Evolutionary conservation across 768 basidiomycete species (phyloP).

Genomic region (Russula abietina): DNA sequence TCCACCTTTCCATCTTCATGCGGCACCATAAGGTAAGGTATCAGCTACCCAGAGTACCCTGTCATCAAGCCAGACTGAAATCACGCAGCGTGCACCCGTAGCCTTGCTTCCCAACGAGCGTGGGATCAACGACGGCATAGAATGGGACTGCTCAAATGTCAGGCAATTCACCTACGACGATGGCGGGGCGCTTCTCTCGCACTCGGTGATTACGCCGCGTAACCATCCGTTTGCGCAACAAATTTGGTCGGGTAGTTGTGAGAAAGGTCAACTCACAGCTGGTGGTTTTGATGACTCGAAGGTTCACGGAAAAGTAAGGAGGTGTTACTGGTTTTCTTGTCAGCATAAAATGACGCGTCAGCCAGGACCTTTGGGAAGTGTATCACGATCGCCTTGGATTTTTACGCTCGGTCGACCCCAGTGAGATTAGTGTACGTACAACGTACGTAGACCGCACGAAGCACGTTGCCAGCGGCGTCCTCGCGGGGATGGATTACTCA

Average conservation of each 20-base stretch:
- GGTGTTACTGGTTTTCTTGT: background rate
- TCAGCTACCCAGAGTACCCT: too few relatives aligned
- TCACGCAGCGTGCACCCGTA: conserved; percentile 40
- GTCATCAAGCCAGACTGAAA: background rate
- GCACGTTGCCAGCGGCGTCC: conserved; percentile 40
- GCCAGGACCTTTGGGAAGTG: conserved; percentile 42
- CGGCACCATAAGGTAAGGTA: conserved; percentile 43
- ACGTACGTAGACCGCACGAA: conserved; percentile 40
- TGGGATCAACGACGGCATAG: conserved; percentile 32
- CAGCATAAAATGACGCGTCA: background rate
- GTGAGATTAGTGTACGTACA: conserved; percentile 38
- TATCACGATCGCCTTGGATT: conserved; percentile 37
- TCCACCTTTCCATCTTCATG: conserved; percentile 39
- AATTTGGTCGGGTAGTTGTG: conserved; percentile 45
- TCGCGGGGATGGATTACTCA: conserved; percentile 40
- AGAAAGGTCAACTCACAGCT: conserved; percentile 41
- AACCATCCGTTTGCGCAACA: conserved; percentile 39
- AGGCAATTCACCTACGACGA: conserved; percentile 35
- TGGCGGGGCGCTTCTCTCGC: conserved; percentile 34
- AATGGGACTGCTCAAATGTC: conserved; percentile 40
- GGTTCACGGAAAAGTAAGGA: conserved; percentile 37
- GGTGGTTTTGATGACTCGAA: conserved; percentile 39
- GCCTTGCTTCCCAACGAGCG: conserved; percentile 43
- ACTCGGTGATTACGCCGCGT: conserved; percentile 35
- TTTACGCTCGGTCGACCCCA: conserved; percentile 32